Evolutionary conservation across 73 alveolate species (phyloP), one percentile per base, ranked within the genome.

Genomic region (Chromera velia): DNA sequence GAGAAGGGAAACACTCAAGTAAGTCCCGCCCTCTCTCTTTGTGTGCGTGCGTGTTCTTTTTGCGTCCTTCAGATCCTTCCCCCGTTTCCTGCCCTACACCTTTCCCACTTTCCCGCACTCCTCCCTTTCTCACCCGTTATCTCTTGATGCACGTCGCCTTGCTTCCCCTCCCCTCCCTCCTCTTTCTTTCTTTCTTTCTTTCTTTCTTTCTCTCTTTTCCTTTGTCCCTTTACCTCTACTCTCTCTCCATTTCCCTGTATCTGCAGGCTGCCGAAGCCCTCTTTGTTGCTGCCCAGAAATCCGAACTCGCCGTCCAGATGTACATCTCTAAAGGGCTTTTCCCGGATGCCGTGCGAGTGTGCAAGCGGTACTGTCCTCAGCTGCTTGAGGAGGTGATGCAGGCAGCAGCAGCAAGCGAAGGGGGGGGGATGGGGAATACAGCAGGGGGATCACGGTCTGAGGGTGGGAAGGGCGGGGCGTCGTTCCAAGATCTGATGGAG

Each of bases 331-430:
- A 70, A 29, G 74, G 80, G 55, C 46, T 68, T 28, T 69, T 80
- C 34, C 65, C 65, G 1, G 86, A 80, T 27, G 86, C 86, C 0
- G 74, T 80, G 33, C 78, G 86, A 30, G 79, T 33, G 74, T 80
- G 86, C 86, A 80, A 80, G 68, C 69, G 70, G 86, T 80, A 80
- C 76, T 80, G 86, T 74, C 86, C 86, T 22, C 86, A 80, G 29
- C 69, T 80, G 80, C 67, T 80, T 72, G 74, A 74, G 19, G 86
- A 80, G 33, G 80, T 80, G 40, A 77, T 80, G 33, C 18, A 24
- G 32, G 28, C 7, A 30, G 26, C 32, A 26, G 17, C 26, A 0
- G 32, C 13, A 24, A 63, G 17, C 26, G 74, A 13, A 28, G 26
- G 24, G 70, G 30, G 7, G 32, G 27, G 9, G 31, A n/a, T n/a